These are phyloP conservation scores for Tolypocladium capitatum DNA, from an alignment of 2,329 filamentous ascomycete species.

Conservation along the genomic window DNA sequence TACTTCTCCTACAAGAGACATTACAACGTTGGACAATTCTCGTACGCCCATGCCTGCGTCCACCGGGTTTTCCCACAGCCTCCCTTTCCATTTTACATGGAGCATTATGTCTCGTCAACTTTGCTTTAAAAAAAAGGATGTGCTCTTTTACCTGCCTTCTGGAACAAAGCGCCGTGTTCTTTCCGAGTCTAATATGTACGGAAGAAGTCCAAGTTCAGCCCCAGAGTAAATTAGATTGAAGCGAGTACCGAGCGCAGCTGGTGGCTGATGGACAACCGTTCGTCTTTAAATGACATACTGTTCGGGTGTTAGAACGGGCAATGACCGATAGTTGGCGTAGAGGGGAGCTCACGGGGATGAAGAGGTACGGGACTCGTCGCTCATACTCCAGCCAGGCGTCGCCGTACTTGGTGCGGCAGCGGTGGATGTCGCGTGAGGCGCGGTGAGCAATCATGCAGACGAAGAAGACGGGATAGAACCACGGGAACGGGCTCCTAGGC, in stretches of 20 bases:
- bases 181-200: constrained; percentile 5
- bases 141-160: neutral
- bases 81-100: neutral
- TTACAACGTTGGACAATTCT: neutral
- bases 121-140: neutral
- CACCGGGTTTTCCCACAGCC: neutral
- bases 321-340: neutral
- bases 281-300: constrained; percentile 28
- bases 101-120: neutral
- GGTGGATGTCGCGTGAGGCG: constrained; percentile 60
- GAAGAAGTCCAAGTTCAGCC: neutral
- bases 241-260: neutral
- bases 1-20: neutral
- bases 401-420: constrained; percentile 69
- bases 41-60: neutral
- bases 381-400: constrained; percentile 73
- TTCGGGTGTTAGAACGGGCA: constrained; percentile 5
- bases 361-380: constrained; percentile 65
- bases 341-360: constrained; percentile 50
- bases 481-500: constrained; percentile 62
- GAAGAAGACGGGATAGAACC: constrained; percentile 86
- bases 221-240: neutral
- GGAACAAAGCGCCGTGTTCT: neutral
- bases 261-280: neutral
- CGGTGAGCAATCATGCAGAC: constrained; percentile 69